phyloP scores from a whole-genome alignment of 345 rosid genomes.

The Trapa bicornis region DNA sequence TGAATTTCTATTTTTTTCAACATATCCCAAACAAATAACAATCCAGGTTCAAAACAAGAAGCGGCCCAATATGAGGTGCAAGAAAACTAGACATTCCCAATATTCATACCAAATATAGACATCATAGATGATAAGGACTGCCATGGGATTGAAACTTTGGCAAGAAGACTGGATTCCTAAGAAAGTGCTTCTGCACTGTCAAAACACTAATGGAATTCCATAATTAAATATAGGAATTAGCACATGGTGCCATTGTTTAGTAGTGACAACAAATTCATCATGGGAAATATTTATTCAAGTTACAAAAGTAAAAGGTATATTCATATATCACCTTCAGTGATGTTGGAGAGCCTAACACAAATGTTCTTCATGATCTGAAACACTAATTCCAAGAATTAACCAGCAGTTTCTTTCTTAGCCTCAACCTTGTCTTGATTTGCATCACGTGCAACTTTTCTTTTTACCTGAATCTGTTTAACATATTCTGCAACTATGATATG shows the following conservation, averaged over 20 bases:
- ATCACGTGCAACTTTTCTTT: slow-evolving; percentile 36
- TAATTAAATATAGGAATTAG: not conserved
- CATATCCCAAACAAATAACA: no score
- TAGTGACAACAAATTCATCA: not conserved
- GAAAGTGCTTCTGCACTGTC: not conserved
- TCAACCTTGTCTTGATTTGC: slow-evolving; percentile 13
- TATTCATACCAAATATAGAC: not conserved
- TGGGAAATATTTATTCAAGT: no score
- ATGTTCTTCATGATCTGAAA: not conserved
- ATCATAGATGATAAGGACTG: not conserved
- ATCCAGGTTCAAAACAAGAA: no score
- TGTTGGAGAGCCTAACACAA: no score
- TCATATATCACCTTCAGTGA: no score
- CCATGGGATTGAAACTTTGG: not conserved
- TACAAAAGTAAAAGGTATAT: no score
- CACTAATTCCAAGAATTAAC: slow-evolving; percentile 10
- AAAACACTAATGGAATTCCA: not conserved
- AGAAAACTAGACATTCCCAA: no score
- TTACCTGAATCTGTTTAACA: slow-evolving; percentile 48
- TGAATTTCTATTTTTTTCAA: not conserved
- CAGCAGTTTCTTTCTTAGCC: slow-evolving; percentile 25
- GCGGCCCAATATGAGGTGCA: no score
- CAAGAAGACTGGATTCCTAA: not conserved
- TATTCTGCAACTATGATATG: slow-evolving; percentile 51
- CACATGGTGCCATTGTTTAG: not conserved